phyloP scores from a whole-genome alignment of 1,284 basidiomycete species.

The Boletus subluridellus region DNA sequence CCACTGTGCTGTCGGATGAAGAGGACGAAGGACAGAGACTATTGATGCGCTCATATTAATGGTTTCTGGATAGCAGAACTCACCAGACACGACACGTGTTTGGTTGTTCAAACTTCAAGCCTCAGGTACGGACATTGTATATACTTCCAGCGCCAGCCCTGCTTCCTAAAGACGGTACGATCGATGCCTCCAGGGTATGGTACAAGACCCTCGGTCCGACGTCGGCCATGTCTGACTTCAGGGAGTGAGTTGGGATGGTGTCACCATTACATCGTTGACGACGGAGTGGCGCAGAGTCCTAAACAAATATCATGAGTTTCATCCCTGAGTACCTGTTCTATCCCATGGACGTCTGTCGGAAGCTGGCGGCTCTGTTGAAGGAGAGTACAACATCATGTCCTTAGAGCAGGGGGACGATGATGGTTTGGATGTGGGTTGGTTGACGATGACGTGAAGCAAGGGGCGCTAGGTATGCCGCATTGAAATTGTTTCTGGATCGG shows the following conservation, averaged over 20 bases:
- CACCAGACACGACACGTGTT: constrained; percentile 44
- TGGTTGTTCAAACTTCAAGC: constrained; percentile 94
- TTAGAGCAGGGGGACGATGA: constrained; percentile 68
- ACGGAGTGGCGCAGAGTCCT: constrained; percentile 43
- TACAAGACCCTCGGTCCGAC: constrained; percentile 66
- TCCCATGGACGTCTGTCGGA: constrained; percentile 67
- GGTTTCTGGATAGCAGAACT: background rate
- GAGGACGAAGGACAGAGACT: too few relatives aligned
- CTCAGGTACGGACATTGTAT: constrained; percentile 74
- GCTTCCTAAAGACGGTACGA: constrained; percentile 59
- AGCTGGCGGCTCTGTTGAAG: constrained; percentile 60
- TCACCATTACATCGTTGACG: background rate
- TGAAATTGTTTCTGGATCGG: background rate
- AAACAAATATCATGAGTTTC: constrained; percentile 71
- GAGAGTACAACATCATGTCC: constrained; percentile 76
- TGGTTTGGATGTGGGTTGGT: constrained; percentile 77
- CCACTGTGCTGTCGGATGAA: constrained; percentile 33
- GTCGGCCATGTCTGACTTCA: constrained; percentile 49
- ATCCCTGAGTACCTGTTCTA: constrained; percentile 79
- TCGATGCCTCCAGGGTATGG: constrained; percentile 70
- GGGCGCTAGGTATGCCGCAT: background rate
- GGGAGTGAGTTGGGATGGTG: constrained; percentile 43
- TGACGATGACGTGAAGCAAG: constrained; percentile 37
- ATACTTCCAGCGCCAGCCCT: constrained; percentile 51
- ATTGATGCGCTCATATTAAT: background rate